Base-by-base conservation (phyloP, 768 basidiomycete genomes). In the Amanita jacksonii region DNA sequence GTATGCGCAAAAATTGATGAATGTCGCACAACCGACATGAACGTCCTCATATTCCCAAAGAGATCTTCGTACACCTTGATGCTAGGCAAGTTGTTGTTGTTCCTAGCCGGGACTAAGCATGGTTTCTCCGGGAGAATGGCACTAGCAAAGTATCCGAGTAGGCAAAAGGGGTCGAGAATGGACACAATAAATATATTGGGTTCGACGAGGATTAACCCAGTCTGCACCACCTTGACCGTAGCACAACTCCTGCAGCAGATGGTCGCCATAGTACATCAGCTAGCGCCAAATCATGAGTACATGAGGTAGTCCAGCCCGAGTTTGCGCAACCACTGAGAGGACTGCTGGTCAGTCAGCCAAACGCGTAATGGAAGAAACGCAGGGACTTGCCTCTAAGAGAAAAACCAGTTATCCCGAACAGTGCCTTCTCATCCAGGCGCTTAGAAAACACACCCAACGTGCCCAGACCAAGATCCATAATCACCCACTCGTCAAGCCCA, bases 171-270 rank as follows among this genome's bases (percentile, higher is more conserved):
- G 54, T 97, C 90, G 40, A 98, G 77, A 56, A 96, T 79, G 52
- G 81, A 79, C 54, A 90, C 79, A 47, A 97, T 67, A 55, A 96
- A 77, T 18, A 75, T 68, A 52, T 85, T 73, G 3, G 90, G 88
- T 32, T 84, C 80, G 38, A 92, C 70, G 33, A 85, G 69, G 55
- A 85, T 73, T 40, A 98, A 75, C 0, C 84, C 81, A 0, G 82
- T 76, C 63, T 98, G 93, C 2, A 98, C 72, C 48, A 94, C 79
- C 96, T 59, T 97, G 92, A 60, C 98, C 96, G 57, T 94, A 93
- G 55, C 94, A 96, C 5, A 91, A 72, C 59, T 99, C 96, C 15
- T 94, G 83, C 19, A 97, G 77, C 76, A 87, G 85, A 61, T 90
- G 91, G 58, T 98, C 94, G 20, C 92, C 84, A 59, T 99, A 99